phyloP scores from a whole-genome alignment of 352 stramenopile genomes.

The Pythium guiyangense region DNA sequence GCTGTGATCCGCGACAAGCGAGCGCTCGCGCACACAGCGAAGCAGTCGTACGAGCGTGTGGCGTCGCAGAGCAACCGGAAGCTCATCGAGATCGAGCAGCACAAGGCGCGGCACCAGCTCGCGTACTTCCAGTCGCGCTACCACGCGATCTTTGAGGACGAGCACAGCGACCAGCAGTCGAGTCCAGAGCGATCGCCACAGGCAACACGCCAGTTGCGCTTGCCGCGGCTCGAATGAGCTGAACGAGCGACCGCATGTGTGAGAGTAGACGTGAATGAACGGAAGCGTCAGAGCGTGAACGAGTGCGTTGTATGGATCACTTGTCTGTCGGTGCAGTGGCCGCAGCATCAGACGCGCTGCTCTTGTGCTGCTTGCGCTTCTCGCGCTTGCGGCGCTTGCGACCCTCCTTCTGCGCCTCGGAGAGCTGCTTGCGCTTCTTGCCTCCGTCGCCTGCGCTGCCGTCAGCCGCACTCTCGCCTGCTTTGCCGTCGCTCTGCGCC shows the following conservation, averaged over 20 bases:
- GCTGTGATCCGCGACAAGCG: constrained; percentile 20
- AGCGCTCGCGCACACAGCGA: constrained; percentile 27
- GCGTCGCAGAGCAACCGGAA: constrained; percentile 41
- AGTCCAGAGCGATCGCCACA: background rate
- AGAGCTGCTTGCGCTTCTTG: constrained; percentile 64
- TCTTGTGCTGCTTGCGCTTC: constrained; percentile 40
- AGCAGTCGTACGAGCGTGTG: constrained; percentile 41
- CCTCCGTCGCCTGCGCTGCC: constrained; percentile 5
- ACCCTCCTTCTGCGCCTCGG: constrained; percentile 57
- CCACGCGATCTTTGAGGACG: constrained; percentile 13
- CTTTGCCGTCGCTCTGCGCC: background rate
- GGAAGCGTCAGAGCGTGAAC: too few species aligned
- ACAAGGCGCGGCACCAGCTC: constrained; percentile 33
- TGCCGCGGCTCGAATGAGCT: too few species aligned
- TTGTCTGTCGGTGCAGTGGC: background rate
- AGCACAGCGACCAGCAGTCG: background rate
- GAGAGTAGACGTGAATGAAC: background rate
- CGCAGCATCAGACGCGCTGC: background rate
- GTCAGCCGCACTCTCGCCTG: background rate
- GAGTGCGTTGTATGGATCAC: too few species aligned
- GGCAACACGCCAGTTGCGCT: background rate
- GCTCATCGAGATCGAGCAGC: constrained; percentile 44
- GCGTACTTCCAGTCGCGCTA: constrained; percentile 46
- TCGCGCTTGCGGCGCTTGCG: constrained; percentile 72
- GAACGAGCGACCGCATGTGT: background rate